Evolutionary conservation across 2,329 filamentous ascomycete genomes (phyloP).

Genomic region (Trichoderma sp.): DNA sequence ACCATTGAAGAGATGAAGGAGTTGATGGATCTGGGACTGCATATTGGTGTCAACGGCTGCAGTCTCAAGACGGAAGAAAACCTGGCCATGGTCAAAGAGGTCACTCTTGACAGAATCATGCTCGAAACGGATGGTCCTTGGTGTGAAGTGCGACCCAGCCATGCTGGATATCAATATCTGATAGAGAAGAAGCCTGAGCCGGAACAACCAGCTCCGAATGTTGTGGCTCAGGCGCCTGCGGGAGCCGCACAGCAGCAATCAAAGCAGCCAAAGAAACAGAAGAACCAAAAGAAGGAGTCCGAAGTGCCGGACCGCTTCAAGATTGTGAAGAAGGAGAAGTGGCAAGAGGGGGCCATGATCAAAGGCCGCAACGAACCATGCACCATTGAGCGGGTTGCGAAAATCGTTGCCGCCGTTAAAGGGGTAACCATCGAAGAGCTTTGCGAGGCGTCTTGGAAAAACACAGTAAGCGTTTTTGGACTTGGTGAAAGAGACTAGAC

Average conservation of each 20-base stretch:
- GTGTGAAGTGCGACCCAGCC: constrained; percentile 90
- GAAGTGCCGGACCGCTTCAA: constrained; percentile 74
- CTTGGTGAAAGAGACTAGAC: constrained; percentile 47
- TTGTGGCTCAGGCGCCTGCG: constrained; percentile 22
- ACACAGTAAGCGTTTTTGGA: constrained; percentile 78
- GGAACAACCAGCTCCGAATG: constrained; percentile 33
- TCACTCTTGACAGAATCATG: constrained; percentile 80
- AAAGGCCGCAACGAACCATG: constrained; percentile 95
- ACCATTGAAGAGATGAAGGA: constrained; percentile 80
- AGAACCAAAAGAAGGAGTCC: constrained; percentile 61
- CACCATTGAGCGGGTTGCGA: constrained; percentile 82
- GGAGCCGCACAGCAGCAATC: constrained; percentile 27
- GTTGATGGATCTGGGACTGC: constrained; percentile 76
- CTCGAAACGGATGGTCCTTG: constrained; percentile 97
- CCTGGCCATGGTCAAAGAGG: constrained; percentile 75
- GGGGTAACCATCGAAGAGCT: constrained; percentile 77
- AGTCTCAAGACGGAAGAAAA: constrained; percentile 95
- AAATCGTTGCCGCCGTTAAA: constrained; percentile 85
- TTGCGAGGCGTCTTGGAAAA: constrained; percentile 81
- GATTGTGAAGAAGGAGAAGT: constrained; percentile 94
- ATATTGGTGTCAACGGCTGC: constrained; percentile 96
- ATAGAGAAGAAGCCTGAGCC: constrained; percentile 44
- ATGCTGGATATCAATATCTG: constrained; percentile 77
- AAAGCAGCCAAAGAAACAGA: constrained; percentile 46
- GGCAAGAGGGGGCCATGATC: constrained; percentile 82